A percentile compares a stretch with the other conserved stretches of the same genome.
Evolutionary conservation across 768 basidiomycete genomes (phyloP).

Genomic region (Paxillus ammoniavirescens): DNA sequence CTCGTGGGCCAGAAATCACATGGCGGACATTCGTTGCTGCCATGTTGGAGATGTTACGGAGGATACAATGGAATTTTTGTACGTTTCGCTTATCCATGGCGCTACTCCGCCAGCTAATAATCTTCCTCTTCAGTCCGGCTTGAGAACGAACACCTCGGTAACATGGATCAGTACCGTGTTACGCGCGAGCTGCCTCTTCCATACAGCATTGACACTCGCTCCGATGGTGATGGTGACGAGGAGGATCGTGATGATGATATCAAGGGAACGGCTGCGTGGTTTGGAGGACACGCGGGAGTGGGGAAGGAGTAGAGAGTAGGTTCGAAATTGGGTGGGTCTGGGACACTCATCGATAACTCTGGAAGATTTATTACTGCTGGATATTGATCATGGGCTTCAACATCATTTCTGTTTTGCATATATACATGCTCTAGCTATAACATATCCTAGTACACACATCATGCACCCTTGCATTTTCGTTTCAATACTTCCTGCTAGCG

Average conservation of each 20-base stretch:
- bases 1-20: constrained; percentile 42
- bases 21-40: constrained; percentile 67
- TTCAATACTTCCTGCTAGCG: no score
- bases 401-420: no score
- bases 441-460: no score
- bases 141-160: constrained; percentile 91
- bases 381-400: no score
- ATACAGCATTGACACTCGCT: constrained; percentile 54
- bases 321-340: no score
- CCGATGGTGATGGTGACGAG: constrained; percentile 46
- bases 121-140: constrained; percentile 53
- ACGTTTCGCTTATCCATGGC: constrained; percentile 24
- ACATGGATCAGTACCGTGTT: constrained; percentile 89
- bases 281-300: not conserved
- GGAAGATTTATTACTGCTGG: no score
- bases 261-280: not conserved
- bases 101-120: not conserved
- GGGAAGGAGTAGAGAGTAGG: not conserved
- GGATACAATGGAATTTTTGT: constrained; percentile 95
- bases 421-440: no score
- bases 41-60: constrained; percentile 71
- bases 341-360: not conserved
- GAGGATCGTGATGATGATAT: constrained; percentile 8
- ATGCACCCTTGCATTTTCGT: no score
- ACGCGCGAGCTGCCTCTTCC: constrained; percentile 85